Conservation (phyloP, 108 stramenopile genomes). For the Skeletonema potamos region DNA sequence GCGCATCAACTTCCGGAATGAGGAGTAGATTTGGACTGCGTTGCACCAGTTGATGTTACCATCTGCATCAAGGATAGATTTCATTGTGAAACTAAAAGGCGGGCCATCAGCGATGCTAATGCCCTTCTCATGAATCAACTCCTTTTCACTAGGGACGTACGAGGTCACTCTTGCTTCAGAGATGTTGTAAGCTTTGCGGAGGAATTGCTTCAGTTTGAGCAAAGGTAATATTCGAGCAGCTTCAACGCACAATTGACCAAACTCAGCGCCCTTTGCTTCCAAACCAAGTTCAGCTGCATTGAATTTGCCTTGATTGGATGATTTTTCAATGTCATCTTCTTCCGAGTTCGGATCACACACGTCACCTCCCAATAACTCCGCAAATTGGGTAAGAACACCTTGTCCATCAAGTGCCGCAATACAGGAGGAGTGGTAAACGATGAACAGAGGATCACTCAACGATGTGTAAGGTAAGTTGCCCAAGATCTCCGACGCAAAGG, state of each 20-base stretch:
- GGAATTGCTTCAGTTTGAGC: constrained; percentile 70
- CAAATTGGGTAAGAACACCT: constrained; percentile 58
- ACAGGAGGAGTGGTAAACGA: constrained; percentile 64
- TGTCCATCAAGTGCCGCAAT: constrained; percentile 65
- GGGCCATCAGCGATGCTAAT: constrained; percentile 24
- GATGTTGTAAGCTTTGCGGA: constrained; percentile 70
- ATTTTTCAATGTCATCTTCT: constrained; percentile 68
- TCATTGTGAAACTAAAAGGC: constrained; percentile 15
- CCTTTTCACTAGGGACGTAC: constrained; percentile 71
- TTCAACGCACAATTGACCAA: constrained; percentile 56
- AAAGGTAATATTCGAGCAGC: constrained; percentile 61
- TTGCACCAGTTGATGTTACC: constrained; percentile 32
- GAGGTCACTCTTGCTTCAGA: constrained; percentile 69
- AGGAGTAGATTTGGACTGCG: constrained; percentile 30
- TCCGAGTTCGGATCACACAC: constrained; percentile 62
- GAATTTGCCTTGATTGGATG: constrained; percentile 39
- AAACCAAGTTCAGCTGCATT: constrained; percentile 48
- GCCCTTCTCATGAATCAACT: constrained; percentile 47
- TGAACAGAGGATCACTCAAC: constrained; percentile 73
- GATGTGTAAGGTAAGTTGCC: constrained; percentile 79
- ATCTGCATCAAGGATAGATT: constrained; percentile 19
- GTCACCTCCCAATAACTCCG: constrained; percentile 60
- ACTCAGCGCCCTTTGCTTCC: constrained; percentile 23
- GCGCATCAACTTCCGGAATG: constrained; percentile 18
- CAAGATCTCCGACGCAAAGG: constrained; percentile 77